phyloP scores from a whole-genome alignment of 1,284 basidiomycete genomes.

The Ganoderma resinaceum region DNA sequence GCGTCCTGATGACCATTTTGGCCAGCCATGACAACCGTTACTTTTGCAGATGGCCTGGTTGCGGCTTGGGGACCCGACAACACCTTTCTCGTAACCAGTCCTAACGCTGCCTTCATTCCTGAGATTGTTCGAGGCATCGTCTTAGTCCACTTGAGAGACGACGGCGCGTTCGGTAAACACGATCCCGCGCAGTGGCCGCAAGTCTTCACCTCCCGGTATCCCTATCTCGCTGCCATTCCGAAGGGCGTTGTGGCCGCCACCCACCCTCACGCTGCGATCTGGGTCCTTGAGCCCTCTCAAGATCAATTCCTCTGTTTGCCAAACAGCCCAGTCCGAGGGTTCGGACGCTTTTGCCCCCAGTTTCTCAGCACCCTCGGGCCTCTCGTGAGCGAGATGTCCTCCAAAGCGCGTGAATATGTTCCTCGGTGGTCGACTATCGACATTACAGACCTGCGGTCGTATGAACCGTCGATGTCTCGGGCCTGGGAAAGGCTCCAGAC shows the following conservation, averaged over 20 bases:
- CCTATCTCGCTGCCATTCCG: background rate
- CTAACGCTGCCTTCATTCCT: background rate
- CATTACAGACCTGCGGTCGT: background rate
- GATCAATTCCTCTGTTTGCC: background rate
- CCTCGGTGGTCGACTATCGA: background rate
- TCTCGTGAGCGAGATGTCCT: background rate
- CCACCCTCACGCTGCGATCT: background rate
- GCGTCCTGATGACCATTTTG: background rate
- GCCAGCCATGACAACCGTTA: background rate
- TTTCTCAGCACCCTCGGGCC: background rate
- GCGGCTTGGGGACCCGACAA: background rate
- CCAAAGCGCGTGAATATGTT: background rate
- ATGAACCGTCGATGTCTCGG: background rate
- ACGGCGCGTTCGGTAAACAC: background rate
- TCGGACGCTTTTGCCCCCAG: background rate
- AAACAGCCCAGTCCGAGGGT: background rate
- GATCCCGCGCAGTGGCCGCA: constrained; percentile 6
- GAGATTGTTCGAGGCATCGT: background rate
- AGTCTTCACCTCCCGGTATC: background rate
- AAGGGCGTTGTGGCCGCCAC: background rate
- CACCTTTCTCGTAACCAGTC: background rate
- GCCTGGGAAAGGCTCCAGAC: background rate
- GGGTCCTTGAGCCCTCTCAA: background rate
- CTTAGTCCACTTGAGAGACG: background rate
- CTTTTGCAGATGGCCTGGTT: background rate